Evolutionary conservation across 2,329 filamentous ascomycete genomes (phyloP).

Genomic region (Aspergillus fructus): DNA sequence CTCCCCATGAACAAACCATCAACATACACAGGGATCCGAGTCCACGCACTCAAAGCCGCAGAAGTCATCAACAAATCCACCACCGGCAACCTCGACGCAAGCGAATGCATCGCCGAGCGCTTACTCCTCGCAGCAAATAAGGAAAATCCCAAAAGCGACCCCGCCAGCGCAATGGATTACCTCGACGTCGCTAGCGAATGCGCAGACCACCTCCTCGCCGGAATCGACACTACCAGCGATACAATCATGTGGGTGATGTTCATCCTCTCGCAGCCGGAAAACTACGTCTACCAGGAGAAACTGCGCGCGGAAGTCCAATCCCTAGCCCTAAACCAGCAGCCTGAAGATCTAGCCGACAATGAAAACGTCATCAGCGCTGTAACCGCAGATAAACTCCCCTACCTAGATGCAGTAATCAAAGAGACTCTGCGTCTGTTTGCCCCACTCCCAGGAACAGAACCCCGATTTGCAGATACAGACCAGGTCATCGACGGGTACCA

Average conservation of each 20-base stretch:
- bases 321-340: background rate
- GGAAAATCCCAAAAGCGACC: slow-evolving; percentile 9
- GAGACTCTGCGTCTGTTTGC: background rate
- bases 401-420: background rate
- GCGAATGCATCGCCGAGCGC: background rate
- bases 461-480: background rate
- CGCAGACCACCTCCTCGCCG: slow-evolving; percentile 51
- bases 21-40: slow-evolving; percentile 53
- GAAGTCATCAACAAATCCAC: background rate
- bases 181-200: slow-evolving; percentile 54
- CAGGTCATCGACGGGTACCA: background rate
- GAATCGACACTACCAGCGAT: background rate
- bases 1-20: slow-evolving; percentile 53
- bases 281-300: background rate
- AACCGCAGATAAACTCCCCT: background rate
- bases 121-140: background rate
- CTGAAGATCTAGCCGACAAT: background rate
- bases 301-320: background rate
- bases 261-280: background rate
- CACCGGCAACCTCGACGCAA: background rate
- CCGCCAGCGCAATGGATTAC: slow-evolving; percentile 32
- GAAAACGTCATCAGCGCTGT: background rate
- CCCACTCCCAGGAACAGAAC: background rate
- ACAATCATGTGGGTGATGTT: background rate
- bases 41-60: slow-evolving; percentile 28